Base-by-base conservation (phyloP, 345 rosid species). In the Arabidopsis arenosa region DNA sequence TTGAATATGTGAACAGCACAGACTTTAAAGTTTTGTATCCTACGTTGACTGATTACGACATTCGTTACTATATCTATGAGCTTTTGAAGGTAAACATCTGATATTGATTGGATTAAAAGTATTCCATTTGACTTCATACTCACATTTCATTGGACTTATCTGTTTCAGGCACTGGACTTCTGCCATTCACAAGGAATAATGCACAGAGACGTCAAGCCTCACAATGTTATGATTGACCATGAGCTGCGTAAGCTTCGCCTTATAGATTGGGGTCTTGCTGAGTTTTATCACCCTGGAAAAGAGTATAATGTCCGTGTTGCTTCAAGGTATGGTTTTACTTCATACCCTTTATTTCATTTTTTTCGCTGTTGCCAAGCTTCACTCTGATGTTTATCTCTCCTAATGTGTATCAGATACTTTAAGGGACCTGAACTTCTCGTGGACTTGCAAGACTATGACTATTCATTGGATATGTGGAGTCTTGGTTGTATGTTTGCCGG, bases 401-500 rank as follows among this genome's bases (percentile, higher is more conserved):
- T 10, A 56, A 48, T 72, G 48, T 15, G 10, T 39, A 58, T 30
- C 76, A 88, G 97, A 78, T 90, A 92, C 85, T 95, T 90, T 54
- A 95, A 95, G 83, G 99, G 99, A 36, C 99, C 99, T 0, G 99
- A 95, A 71, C 97, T 95, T 79, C 86, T 92, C 2, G 96, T 95
- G 63, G 98, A 95, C 75, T 85, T 95, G 45, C 98, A 89, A 82
- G 99, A 92, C 79, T 95, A 95, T 80, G 99, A 95, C 80, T 95
- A 95, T 82, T 95, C 99, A 8, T 81, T 92, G 82, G 99, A 92
- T 76, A 92, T 95, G 94, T 95, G 99, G 99, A 95, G 99, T 86
- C 98, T 95, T 61, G 98, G 98, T 30, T 95, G 99, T 79, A 95
- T 92, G 99, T 90, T 95, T 85, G 98, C 98, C 17, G 99, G 98